phyloP scores from a whole-genome alignment of 2,329 filamentous ascomycete species.

The Annulohypoxylon truncatum region DNA sequence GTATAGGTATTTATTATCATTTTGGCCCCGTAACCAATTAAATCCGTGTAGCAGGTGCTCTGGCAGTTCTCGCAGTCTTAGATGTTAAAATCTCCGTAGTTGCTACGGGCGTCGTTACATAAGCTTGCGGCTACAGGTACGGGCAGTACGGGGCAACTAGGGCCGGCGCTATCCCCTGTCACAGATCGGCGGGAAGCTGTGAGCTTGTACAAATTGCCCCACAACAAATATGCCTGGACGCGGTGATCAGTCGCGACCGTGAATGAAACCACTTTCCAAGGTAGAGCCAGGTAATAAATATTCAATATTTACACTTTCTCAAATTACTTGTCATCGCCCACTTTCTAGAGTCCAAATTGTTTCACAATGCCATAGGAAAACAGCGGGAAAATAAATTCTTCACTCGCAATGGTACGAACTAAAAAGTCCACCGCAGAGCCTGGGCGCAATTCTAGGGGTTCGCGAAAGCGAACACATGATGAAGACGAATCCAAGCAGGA shows the following conservation, averaged over 20 bases:
- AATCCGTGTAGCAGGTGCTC: background rate
- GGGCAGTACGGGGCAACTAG: too few species aligned
- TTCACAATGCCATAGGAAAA: background rate
- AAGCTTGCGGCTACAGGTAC: constrained; percentile 16
- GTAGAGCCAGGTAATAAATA: background rate
- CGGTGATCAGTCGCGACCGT: constrained; percentile 8
- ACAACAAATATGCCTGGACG: background rate
- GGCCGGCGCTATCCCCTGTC: background rate
- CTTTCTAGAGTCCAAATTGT: background rate
- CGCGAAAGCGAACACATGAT: constrained; percentile 43
- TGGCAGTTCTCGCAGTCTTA: background rate
- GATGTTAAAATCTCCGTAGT: too few species aligned
- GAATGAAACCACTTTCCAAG: constrained; percentile 1
- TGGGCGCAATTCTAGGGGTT: constrained; percentile 19
- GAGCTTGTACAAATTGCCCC: background rate
- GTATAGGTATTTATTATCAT: too few species aligned
- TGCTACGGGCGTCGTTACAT: constrained; percentile 7
- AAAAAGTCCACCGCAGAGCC: constrained; percentile 38
- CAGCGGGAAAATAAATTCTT: background rate
- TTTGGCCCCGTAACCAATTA: background rate
- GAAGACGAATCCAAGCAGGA: constrained; percentile 31
- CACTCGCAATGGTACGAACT: constrained; percentile 43
- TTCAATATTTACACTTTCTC: background rate
- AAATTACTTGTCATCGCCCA: background rate
- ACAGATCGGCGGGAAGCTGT: background rate